Percentiles rank a stretch among this genome's conserved stretches.
Evolutionary conservation across 106 monocot species (phyloP).

Genomic region (Dendrobium chrysotoxum): DNA sequence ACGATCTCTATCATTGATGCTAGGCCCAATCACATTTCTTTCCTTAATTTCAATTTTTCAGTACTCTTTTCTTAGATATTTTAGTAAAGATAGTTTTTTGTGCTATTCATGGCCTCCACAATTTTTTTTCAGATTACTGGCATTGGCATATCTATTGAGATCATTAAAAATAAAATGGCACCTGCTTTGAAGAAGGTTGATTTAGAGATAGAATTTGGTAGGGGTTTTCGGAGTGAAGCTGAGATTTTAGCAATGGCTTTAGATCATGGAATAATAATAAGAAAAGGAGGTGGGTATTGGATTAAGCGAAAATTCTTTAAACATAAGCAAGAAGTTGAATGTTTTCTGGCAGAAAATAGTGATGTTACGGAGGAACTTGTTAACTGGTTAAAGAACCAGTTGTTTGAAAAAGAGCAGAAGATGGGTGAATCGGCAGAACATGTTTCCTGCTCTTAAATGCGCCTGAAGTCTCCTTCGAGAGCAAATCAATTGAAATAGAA

Average conservation of each 20-base stretch:
- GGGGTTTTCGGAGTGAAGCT: constrained; percentile 46
- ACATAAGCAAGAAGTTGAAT: constrained; percentile 38
- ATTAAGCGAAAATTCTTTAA: constrained; percentile 43
- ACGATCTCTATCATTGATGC: neutral
- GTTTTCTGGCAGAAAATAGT: constrained; percentile 32
- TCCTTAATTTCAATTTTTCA: neutral
- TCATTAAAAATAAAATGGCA: constrained; percentile 80
- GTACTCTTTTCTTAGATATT: neutral
- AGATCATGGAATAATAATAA: constrained; percentile 41
- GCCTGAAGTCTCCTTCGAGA: neutral
- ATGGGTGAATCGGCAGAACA: neutral
- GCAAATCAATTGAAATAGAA: neutral
- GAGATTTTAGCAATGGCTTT: constrained; percentile 72
- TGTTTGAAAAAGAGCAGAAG: constrained; percentile 27
- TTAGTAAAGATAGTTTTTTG: neutral
- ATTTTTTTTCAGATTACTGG: constrained; percentile 45
- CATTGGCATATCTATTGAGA: constrained; percentile 54
- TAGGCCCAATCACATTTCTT: neutral
- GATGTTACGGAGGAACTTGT: constrained; percentile 35
- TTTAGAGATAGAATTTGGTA: constrained; percentile 65
- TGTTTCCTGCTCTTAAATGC: neutral
- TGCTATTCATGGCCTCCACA: neutral
- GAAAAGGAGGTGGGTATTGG: constrained; percentile 50
- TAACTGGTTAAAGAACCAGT: constrained; percentile 27
- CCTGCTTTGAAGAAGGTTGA: constrained; percentile 55